These are phyloP conservation scores for Boletus fagicola DNA, from an alignment of 768 basidiomycete genomes.

Conservation along the genomic window DNA sequence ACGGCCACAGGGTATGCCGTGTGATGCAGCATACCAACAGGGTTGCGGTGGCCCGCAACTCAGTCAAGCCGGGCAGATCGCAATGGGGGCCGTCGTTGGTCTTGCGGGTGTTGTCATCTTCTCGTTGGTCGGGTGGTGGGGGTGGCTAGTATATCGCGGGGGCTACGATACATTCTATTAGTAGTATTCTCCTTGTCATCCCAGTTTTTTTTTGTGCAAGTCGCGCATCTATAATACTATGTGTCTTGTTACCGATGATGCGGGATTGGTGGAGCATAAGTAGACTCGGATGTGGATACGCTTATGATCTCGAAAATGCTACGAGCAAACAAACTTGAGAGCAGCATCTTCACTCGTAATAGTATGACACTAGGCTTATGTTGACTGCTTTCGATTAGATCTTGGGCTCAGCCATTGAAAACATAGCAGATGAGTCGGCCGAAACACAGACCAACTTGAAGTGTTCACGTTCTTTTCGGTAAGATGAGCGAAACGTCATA, in stretches of 20 bases:
- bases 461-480: too few relatives aligned
- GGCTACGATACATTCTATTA: slow-evolving; percentile 25
- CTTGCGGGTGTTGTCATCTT: slow-evolving; percentile 60
- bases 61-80: slow-evolving; percentile 62
- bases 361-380: not conserved
- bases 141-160: slow-evolving; percentile 30
- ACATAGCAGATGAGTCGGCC: not conserved
- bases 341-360: not conserved
- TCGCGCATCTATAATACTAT: not conserved
- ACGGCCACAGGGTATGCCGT: slow-evolving; percentile 68
- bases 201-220: not conserved
- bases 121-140: slow-evolving; percentile 40
- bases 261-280: not conserved
- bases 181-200: not conserved
- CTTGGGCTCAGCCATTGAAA: not conserved
- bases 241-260: not conserved
- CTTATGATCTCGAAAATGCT: too few relatives aligned
- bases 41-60: slow-evolving; percentile 54
- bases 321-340: not conserved
- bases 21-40: slow-evolving; percentile 65
- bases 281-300: too few relatives aligned
- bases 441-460: not conserved
- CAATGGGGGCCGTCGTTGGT: slow-evolving; percentile 63
- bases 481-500: not conserved
- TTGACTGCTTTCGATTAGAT: not conserved